Percentiles rank a stretch among this genome's conserved stretches.
Conservation (phyloP, 2,329 filamentous ascomycete genomes). For the Penicillium occitanis region DNA sequence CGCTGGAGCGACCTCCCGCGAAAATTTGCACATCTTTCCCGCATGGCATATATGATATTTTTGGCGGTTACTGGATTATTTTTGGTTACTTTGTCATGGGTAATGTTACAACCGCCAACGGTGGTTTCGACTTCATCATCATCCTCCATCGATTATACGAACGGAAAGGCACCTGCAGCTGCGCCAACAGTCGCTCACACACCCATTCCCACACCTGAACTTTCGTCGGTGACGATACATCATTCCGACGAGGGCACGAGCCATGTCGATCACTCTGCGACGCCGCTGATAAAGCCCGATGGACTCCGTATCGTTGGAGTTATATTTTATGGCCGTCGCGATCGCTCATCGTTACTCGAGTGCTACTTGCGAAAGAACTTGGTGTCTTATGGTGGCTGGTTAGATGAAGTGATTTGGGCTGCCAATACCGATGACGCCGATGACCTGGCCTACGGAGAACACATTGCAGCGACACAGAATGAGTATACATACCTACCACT, state of each 20-base stretch:
- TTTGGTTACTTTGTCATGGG: conserved; percentile 16
- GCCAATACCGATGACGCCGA: conserved; percentile 19
- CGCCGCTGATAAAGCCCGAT: conserved; percentile 19
- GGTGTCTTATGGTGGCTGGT: conserved; percentile 17
- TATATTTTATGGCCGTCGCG: conserved; percentile 21
- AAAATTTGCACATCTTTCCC: conserved; percentile 6
- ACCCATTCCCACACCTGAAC: conserved; percentile 6
- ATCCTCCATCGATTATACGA: neutral
- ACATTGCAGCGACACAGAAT: conserved; percentile 13
- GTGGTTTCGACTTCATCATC: neutral
- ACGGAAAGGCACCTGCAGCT: conserved; percentile 4
- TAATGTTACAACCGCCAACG: conserved; percentile 11
- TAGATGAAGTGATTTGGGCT: conserved; percentile 21
- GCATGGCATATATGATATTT: conserved; percentile 20
- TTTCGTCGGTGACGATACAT: conserved; percentile 19
- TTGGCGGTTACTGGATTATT: conserved; percentile 13
- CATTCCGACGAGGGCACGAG: conserved; percentile 20
- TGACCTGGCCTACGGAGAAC: conserved; percentile 19
- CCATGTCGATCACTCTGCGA: conserved; percentile 19
- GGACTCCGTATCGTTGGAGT: conserved; percentile 18
- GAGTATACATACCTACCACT: conserved; percentile 18
- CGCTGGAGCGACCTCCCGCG: conserved; percentile 17
- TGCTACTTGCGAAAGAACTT: conserved; percentile 19
- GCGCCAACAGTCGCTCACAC: neutral
- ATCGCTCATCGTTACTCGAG: conserved; percentile 20